phyloP scores from a whole-genome alignment of 768 basidiomycete species.

The Tricholoma sp. region DNA sequence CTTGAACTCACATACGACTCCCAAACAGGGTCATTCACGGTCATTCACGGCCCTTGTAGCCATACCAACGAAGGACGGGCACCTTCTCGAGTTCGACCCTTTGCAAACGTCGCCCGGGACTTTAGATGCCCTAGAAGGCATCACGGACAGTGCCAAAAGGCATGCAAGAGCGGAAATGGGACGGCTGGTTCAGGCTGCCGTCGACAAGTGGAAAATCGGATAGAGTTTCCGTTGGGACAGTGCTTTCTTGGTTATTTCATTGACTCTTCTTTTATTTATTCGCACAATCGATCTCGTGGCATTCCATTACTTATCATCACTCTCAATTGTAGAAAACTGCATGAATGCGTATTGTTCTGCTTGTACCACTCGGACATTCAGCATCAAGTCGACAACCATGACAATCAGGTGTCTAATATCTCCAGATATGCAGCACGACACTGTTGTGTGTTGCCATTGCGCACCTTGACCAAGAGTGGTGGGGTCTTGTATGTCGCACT shows the following conservation, averaged over 20 bases:
- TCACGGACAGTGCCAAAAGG: conserved; percentile 79
- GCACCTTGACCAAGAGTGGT: conserved; percentile 54
- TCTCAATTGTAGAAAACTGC: conserved; percentile 6
- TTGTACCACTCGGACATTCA: conserved; percentile 1
- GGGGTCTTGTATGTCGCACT: conserved; percentile 19
- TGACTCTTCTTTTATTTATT: conserved; percentile 3
- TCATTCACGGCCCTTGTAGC: conserved; percentile 59
- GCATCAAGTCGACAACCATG: background rate
- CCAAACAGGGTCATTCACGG: conserved; percentile 30
- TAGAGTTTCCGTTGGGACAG: conserved; percentile 10
- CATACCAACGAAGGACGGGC: conserved; percentile 78
- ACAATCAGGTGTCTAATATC: conserved; percentile 14
- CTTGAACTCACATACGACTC: conserved; percentile 24
- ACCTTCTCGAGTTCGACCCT: conserved; percentile 83
- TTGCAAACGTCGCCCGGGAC: conserved; percentile 66
- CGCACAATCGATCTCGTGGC: background rate
- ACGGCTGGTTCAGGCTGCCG: conserved; percentile 62
- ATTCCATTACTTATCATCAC: conserved; percentile 4
- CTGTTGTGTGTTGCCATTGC: conserved; percentile 50
- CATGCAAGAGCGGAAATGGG: conserved; percentile 76
- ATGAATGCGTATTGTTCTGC: conserved; percentile 5
- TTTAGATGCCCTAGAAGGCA: conserved; percentile 72
- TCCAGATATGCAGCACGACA: conserved; percentile 49
- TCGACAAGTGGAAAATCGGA: conserved; percentile 71
- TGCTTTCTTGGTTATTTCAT: background rate